Conservation (phyloP, 495 filamentous ascomycete species). For the Elasticomyces elasticus region DNA sequence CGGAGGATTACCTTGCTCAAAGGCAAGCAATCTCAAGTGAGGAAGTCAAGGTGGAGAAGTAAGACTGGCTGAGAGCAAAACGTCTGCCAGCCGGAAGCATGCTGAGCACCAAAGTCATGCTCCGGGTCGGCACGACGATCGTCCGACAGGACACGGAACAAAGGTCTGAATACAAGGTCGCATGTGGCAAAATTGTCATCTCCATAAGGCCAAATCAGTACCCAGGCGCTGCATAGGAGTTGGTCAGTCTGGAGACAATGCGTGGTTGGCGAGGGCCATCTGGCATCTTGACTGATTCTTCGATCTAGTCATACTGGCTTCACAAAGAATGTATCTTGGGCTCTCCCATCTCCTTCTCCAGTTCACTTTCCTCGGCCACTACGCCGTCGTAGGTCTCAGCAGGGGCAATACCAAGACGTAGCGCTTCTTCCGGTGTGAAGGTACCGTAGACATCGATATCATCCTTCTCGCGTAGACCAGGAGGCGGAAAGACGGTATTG, state of each 20-base stretch:
- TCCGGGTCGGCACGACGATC: too few relatives aligned
- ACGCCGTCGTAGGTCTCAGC: slow-evolving; percentile 19
- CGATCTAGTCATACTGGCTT: neutral
- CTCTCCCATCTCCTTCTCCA: neutral
- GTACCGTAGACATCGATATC: slow-evolving; percentile 28
- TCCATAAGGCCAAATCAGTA: too few relatives aligned
- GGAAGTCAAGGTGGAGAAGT: neutral
- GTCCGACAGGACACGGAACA: too few relatives aligned
- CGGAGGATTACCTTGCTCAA: neutral
- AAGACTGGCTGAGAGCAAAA: too few relatives aligned
- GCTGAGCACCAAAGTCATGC: too few relatives aligned
- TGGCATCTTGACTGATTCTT: neutral
- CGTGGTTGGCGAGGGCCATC: neutral
- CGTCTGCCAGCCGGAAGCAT: too few relatives aligned
- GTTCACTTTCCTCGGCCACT: neutral
- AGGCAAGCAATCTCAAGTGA: neutral
- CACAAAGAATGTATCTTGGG: neutral
- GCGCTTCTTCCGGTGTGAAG: slow-evolving; percentile 25
- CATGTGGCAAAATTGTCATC: too few relatives aligned
- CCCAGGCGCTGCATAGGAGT: too few relatives aligned
- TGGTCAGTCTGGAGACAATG: too few relatives aligned
- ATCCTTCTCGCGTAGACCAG: slow-evolving; percentile 22
- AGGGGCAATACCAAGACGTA: slow-evolving; percentile 15
- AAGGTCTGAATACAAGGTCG: too few relatives aligned
- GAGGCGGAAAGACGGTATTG: slow-evolving; percentile 16